Conservation (phyloP, 2,329 filamentous ascomycete species). For the Colletotrichum spaethianum region DNA sequence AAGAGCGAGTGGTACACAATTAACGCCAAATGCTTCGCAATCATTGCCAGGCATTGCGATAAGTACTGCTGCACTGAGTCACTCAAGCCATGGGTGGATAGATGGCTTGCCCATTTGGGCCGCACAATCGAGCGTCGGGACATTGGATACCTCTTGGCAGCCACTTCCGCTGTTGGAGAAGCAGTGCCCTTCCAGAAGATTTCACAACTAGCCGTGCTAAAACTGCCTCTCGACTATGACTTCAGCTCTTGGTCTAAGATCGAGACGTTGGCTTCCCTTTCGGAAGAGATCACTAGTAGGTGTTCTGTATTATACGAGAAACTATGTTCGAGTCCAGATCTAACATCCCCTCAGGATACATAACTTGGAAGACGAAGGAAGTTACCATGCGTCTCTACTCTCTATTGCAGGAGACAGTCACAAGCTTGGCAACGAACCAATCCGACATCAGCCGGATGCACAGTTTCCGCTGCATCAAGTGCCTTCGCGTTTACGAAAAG, state of each 20-base stretch:
- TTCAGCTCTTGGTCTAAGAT: not conserved
- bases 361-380: not conserved
- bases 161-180: not conserved
- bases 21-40: not conserved
- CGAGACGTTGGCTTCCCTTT: not conserved
- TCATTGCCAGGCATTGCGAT: conserved; percentile 1
- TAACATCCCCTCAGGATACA: not conserved
- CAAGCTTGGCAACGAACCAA: not conserved
- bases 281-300: not conserved
- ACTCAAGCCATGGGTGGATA: not conserved
- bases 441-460: not conserved
- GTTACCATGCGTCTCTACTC: not conserved
- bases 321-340: not conserved
- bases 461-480: conserved; percentile 2
- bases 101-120: not conserved
- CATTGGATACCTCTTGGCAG: not conserved
- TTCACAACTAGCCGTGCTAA: not conserved
- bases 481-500: not conserved
- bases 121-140: not conserved
- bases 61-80: not conserved
- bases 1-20: not conserved
- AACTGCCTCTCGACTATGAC: conserved; percentile 5
- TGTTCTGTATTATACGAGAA: not conserved
- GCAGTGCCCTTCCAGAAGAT: not conserved
- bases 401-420: not conserved